These are phyloP conservation scores for Sphagnum magellanicum DNA, from an alignment of 228 moss, liverwort and hornwort genomes.

Conservation along the genomic window DNA sequence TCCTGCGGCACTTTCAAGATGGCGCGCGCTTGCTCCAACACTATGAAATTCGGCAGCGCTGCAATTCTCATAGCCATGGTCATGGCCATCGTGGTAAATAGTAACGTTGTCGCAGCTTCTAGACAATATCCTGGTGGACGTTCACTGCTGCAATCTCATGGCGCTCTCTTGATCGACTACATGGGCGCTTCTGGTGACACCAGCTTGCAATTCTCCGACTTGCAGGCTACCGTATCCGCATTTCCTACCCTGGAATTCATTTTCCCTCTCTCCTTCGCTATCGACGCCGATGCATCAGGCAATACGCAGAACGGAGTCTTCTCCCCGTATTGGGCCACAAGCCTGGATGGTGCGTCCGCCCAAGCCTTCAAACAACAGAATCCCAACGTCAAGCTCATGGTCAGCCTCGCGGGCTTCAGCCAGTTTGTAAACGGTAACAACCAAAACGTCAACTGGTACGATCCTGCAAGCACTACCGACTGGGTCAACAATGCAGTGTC, in stretches of 20 bases:
- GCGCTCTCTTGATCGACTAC: slow-evolving; percentile 18
- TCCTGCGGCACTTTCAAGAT: too few species aligned
- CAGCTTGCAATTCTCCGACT: slow-evolving; percentile 11
- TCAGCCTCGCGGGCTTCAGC: slow-evolving; percentile 1
- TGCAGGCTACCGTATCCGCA: slow-evolving; percentile 2
- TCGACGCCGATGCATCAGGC: slow-evolving; percentile 10
- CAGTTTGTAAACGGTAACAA: not conserved
- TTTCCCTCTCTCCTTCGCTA: slow-evolving; percentile 31
- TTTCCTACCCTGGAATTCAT: slow-evolving; percentile 7
- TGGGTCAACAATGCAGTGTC: slow-evolving; percentile 43
- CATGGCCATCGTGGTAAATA: not conserved
- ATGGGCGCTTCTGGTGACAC: slow-evolving; percentile 12
- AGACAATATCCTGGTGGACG: slow-evolving; percentile 1
- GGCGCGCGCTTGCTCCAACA: too few species aligned
- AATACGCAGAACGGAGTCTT: slow-evolving; percentile 11
- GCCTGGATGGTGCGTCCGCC: not conserved
- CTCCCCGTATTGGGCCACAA: slow-evolving; percentile 13
- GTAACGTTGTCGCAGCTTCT: not conserved
- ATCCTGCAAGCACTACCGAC: slow-evolving; percentile 7
- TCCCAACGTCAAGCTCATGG: not conserved
- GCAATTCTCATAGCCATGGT: not conserved
- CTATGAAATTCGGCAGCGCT: too few species aligned
- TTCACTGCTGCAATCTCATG: slow-evolving; percentile 9
- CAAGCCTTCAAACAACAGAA: not conserved
- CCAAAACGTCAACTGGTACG: slow-evolving; percentile 17